Evolutionary conservation across 352 stramenopile species (phyloP).

Genomic region (Phytophthora hybrid): DNA sequence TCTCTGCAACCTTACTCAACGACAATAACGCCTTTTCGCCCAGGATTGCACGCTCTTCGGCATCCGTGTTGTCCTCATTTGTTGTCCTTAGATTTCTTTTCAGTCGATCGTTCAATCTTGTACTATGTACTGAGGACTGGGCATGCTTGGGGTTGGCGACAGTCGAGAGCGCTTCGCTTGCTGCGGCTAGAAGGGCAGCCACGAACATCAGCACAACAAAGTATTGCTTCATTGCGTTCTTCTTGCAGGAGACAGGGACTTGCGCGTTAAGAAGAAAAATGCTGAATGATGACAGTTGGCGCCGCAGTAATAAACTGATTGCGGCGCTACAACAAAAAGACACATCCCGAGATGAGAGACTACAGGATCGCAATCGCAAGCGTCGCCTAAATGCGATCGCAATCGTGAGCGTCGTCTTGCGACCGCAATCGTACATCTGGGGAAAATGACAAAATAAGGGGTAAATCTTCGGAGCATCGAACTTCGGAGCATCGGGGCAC

Average conservation of each 20-base stretch:
- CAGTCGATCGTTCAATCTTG: background rate
- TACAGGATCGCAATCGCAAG: too few species aligned
- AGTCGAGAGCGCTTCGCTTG: background rate
- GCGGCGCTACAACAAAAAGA: too few species aligned
- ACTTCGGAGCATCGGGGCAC: too few species aligned
- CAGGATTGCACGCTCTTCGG: slow-evolving; percentile 8
- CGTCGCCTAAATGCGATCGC: too few species aligned
- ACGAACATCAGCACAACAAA: background rate
- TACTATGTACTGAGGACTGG: background rate
- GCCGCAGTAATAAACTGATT: too few species aligned
- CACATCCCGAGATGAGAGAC: too few species aligned
- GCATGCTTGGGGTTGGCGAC: background rate
- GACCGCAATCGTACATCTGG: too few species aligned
- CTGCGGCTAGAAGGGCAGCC: background rate
- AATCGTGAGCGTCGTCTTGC: too few species aligned
- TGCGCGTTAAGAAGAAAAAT: background rate
- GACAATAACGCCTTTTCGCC: background rate
- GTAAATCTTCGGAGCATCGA: too few species aligned
- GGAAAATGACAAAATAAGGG: too few species aligned
- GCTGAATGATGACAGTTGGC: background rate
- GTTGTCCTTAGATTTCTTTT: background rate
- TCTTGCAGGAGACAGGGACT: too few species aligned
- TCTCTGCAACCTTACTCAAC: slow-evolving; percentile 13
- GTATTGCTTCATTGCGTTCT: background rate
- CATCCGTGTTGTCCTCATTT: background rate